phyloP scores from a whole-genome alignment of 768 basidiomycete species.

The Hericium alpestre region DNA sequence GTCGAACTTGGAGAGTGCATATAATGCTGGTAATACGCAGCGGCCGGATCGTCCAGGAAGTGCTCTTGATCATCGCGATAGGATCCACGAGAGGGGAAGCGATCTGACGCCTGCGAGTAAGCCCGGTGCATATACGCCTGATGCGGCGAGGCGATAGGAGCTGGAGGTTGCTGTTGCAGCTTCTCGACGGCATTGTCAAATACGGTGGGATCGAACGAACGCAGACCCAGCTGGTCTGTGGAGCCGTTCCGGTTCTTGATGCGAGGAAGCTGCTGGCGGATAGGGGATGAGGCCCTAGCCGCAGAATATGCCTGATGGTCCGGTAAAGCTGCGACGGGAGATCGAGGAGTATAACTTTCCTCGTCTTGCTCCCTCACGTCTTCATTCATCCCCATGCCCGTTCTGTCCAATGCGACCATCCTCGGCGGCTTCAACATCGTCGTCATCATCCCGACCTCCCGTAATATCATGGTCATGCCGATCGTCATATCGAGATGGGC shows the following conservation, averaged over 20 bases:
- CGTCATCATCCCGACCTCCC: neutral
- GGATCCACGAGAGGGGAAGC: neutral
- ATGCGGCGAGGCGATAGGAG: neutral
- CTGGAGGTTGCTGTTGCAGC: neutral
- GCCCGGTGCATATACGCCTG: neutral
- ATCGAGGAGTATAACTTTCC: constrained; percentile 14
- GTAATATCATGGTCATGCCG: constrained; percentile 7
- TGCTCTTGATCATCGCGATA: constrained; percentile 46
- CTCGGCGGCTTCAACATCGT: neutral
- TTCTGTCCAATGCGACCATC: constrained; percentile 1
- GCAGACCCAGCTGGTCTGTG: constrained; percentile 11
- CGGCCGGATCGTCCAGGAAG: constrained; percentile 49
- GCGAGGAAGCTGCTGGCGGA: constrained; percentile 1
- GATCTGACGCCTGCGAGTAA: neutral
- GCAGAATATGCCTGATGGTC: constrained; percentile 1
- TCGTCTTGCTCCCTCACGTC: constrained; percentile 11
- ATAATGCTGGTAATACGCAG: constrained; percentile 50
- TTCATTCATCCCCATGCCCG: constrained; percentile 4
- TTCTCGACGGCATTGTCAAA: constrained; percentile 9
- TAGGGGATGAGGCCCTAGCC: neutral
- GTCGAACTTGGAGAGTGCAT: constrained; percentile 31
- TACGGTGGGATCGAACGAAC: constrained; percentile 7
- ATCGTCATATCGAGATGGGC: constrained; percentile 8
- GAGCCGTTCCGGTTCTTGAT: constrained; percentile 13
- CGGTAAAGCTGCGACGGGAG: constrained; percentile 9